These are phyloP conservation scores for Toxoplasma gondii DNA, from an alignment of 169 alveolate genomes.

Conservation along the genomic window DNA sequence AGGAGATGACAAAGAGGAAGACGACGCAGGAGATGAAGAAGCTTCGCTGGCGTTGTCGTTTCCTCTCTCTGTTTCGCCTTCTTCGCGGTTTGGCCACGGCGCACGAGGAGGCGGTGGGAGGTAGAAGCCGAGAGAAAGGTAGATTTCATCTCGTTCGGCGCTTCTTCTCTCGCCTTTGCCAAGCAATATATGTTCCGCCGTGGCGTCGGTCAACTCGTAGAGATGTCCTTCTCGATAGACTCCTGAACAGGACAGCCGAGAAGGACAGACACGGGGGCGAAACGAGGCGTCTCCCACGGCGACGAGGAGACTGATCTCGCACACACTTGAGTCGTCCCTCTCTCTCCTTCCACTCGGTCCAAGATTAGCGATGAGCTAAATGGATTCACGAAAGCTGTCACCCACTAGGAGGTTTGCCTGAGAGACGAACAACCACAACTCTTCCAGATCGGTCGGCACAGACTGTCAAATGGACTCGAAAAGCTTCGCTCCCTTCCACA, in stretches of 20 bases:
- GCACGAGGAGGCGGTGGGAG: neutral
- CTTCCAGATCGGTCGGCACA: too few species aligned
- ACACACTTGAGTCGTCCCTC: too few species aligned
- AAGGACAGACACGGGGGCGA: neutral
- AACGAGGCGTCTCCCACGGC: neutral
- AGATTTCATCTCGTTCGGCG: slow-evolving; percentile 13
- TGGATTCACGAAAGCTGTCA: too few species aligned
- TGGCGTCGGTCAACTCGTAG: slow-evolving; percentile 54
- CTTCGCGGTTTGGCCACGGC: neutral
- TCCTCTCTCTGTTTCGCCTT: neutral
- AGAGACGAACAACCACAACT: too few species aligned
- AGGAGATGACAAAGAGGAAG: neutral
- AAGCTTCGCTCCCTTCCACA: too few species aligned
- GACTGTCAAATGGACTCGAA: too few species aligned
- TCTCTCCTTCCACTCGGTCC: too few species aligned
- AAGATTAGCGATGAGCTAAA: too few species aligned
- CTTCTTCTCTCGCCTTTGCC: slow-evolving; percentile 56
- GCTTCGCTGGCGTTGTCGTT: neutral
- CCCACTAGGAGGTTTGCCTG: too few species aligned
- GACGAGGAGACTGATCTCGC: too few species aligned
- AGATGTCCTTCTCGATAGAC: slow-evolving; percentile 67
- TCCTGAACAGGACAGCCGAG: slow-evolving; percentile 26
- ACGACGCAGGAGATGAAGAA: neutral
- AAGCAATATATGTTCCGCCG: slow-evolving; percentile 69
- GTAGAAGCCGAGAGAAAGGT: slow-evolving; percentile 31